Base-by-base conservation (phyloP, 768 basidiomycete species). In the Mycena galericulata region DNA sequence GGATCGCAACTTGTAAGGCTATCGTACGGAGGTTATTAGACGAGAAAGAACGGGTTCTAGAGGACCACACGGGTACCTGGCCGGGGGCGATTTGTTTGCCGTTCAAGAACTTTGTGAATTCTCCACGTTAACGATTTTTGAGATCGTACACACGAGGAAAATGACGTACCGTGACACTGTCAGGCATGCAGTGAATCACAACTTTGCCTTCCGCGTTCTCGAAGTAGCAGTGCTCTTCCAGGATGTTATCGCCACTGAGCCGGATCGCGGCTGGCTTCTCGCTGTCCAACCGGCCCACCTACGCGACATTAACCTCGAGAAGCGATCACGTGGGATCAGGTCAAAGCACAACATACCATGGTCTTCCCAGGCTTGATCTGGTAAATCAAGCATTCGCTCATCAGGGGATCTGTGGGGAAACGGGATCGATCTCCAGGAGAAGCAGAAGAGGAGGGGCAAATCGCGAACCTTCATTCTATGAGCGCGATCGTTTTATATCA, bases 341-440 rank as follows among this genome's bases (percentile, higher is more conserved):
- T 36, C 5, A 20, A 63, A 53, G 50, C 20, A 22, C 46, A 47
- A 82, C 87, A 62, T 78, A 89, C 94, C 74, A 92, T 85, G 5
- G 95, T 96, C 73, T 85, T 87, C 20, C 96, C 96, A 10, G 84
- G 88, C 77, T 97, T 97, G 74, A 98, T 86, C 77, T 97, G 96
- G 77, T 99, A 94, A 73, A 95, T 92, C 75, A 96, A 82, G 81
- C 95, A 97, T 83, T 98, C 96, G 76, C 94, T 95, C 96, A 98
- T 98, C 56, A 98, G 86, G 55, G 96, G 97, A 83, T 98, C 96
- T 94, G 67, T 57, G 27, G 68, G 50, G 54, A 65, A 56, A 67
- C 40, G 34, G 72, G 57, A 67, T 68, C 61, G 22, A 29, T 61
- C 38, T 54, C 38, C 58, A 68, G 27, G 32, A 54, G 54, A 70